Evolutionary conservation across 345 rosid genomes (phyloP).

Genomic region (Excoecaria agallocha): DNA sequence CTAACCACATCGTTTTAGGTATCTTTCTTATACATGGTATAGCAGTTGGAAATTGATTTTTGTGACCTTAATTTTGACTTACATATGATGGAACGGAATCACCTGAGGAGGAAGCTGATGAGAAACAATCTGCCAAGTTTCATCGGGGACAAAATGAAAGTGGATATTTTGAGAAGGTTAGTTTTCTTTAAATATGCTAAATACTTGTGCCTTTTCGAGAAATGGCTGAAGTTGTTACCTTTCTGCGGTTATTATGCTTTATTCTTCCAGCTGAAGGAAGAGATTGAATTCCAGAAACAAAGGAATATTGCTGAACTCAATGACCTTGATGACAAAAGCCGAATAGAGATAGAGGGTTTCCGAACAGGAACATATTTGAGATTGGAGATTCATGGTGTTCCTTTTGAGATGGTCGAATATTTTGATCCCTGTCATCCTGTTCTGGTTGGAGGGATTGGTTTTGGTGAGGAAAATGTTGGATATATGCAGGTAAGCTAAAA

Average conservation of each 20-base stretch:
- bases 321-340: conserved; percentile 73
- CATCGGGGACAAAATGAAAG: conserved; percentile 50
- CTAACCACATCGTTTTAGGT: background rate
- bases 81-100: conserved; percentile 62
- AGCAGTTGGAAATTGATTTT: conserved; percentile 4
- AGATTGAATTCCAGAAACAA: conserved; percentile 73
- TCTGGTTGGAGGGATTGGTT: conserved; percentile 82
- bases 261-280: conserved; percentile 74
- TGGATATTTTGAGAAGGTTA: conserved; percentile 74
- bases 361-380: conserved; percentile 77
- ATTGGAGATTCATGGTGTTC: conserved; percentile 85
- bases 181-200: conserved; percentile 4
- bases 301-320: conserved; percentile 71
- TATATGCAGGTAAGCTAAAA: conserved; percentile 75
- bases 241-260: conserved; percentile 25
- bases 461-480: conserved; percentile 85
- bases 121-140: conserved; percentile 36
- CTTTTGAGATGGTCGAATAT: conserved; percentile 89
- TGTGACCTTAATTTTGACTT: conserved; percentile 53
- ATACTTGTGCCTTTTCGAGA: background rate
- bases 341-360: conserved; percentile 84
- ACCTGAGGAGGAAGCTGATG: conserved; percentile 58
- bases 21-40: background rate
- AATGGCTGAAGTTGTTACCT: conserved; percentile 19
- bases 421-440: conserved; percentile 89